These are phyloP conservation scores for Drechslera avenae DNA, from an alignment of 2,329 filamentous ascomycete species.

Conservation along the genomic window DNA sequence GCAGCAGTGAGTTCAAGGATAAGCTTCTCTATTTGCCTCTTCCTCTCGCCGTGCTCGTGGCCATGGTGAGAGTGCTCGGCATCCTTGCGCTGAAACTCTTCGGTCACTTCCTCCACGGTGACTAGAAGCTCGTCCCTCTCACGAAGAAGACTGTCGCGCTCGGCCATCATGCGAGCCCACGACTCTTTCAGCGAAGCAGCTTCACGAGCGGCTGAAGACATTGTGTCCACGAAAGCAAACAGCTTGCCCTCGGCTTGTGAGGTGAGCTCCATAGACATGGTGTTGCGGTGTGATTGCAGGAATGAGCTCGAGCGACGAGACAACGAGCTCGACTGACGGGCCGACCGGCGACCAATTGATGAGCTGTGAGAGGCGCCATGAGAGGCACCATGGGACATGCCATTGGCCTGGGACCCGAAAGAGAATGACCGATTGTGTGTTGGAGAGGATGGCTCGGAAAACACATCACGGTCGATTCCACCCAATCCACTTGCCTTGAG, in stretches of 20 bases:
- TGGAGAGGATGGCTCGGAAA: conserved; percentile 30
- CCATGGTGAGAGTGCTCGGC: conserved; percentile 29
- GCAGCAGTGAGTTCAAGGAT: conserved; percentile 29
- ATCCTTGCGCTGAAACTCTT: conserved; percentile 31
- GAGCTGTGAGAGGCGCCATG: conserved; percentile 1
- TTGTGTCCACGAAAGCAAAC: conserved; percentile 37
- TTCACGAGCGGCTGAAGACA: conserved; percentile 31
- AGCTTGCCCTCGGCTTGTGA: conserved; percentile 33
- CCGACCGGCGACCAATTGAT: conserved; percentile 22
- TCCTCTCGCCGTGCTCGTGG: conserved; percentile 28
- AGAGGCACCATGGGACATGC: neutral
- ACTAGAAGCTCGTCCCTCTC: conserved; percentile 28
- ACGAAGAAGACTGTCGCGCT: conserved; percentile 30
- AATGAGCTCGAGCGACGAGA: conserved; percentile 30
- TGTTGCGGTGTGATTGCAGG: conserved; percentile 30
- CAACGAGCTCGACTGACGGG: conserved; percentile 23
- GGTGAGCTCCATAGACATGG: conserved; percentile 35
- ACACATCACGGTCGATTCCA: conserved; percentile 26
- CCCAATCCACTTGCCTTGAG: conserved; percentile 26
- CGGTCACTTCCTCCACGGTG: conserved; percentile 29
- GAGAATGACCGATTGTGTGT: conserved; percentile 17
- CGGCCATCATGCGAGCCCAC: conserved; percentile 32
- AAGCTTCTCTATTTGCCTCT: conserved; percentile 30
- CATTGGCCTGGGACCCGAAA: conserved; percentile 10
- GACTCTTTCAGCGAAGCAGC: conserved; percentile 32